Evolutionary conservation across 192 early-diverging fungal genomes (phyloP).

Genomic region (Rhizoclosmatium sp.): DNA sequence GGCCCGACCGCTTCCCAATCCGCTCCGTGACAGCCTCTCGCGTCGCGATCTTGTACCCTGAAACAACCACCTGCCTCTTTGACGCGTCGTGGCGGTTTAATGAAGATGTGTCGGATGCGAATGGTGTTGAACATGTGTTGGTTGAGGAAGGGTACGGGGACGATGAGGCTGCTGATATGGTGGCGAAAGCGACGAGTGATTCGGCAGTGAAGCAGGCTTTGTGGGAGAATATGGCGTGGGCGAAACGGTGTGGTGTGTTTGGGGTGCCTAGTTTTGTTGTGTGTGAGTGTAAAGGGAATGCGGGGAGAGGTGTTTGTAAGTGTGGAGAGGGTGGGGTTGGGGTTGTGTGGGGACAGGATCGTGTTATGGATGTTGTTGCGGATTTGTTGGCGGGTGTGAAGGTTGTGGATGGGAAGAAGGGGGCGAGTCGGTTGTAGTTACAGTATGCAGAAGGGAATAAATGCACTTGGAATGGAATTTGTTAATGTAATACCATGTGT

Average conservation of each 20-base stretch:
- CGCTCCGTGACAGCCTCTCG: conserved; percentile 12
- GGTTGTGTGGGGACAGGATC: conserved; percentile 38
- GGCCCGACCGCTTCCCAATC: conserved; percentile 33
- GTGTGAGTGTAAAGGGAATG: conserved; percentile 5
- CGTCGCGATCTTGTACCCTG: conserved; percentile 20
- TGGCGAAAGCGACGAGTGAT: neutral
- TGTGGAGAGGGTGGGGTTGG: neutral
- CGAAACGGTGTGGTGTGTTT: conserved; percentile 5
- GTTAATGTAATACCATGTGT: too few relatives aligned
- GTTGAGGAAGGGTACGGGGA: neutral
- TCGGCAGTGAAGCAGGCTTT: conserved; percentile 25
- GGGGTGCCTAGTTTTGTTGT: conserved; percentile 35
- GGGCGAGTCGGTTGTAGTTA: too few relatives aligned
- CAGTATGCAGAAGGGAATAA: too few relatives aligned
- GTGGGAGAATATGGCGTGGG: conserved; percentile 20
- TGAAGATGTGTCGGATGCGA: neutral
- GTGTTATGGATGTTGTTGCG: conserved; percentile 21
- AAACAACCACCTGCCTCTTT: neutral
- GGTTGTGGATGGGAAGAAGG: neutral
- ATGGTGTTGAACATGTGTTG: conserved; percentile 2
- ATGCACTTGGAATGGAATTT: too few relatives aligned
- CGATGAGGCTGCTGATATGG: neutral
- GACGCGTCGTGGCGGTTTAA: conserved; percentile 5
- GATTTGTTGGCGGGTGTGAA: neutral
- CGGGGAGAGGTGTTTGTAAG: neutral